Percentiles rank a stretch among this genome's conserved stretches.
Evolutionary conservation across 2,329 filamentous ascomycete genomes (phyloP).

Genomic region (Ascochyta lentis): DNA sequence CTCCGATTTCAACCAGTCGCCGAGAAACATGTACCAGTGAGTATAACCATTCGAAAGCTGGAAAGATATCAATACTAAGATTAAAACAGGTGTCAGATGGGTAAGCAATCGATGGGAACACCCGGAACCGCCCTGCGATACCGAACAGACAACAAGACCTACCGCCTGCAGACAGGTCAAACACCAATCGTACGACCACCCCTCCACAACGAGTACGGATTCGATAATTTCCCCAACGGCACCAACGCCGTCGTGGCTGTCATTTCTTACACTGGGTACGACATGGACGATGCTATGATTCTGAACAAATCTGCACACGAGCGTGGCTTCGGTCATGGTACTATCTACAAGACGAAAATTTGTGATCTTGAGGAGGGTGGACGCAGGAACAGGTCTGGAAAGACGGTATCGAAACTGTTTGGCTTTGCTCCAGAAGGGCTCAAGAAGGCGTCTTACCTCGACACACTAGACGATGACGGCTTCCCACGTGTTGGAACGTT

Average conservation of each 20-base stretch:
- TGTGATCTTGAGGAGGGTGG: slow-evolving; percentile 82
- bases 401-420: slow-evolving; percentile 80
- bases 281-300: slow-evolving; percentile 99
- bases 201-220: slow-evolving; percentile 92
- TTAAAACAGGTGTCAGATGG: slow-evolving; percentile 64
- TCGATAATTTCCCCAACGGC: slow-evolving; percentile 98
- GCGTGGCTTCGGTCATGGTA: slow-evolving; percentile 92
- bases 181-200: slow-evolving; percentile 92
- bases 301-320: slow-evolving; percentile 97
- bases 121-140: slow-evolving; percentile 83
- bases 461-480: slow-evolving; percentile 84
- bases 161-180: slow-evolving; percentile 92
- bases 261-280: slow-evolving; percentile 98
- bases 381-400: slow-evolving; percentile 68
- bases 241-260: slow-evolving; percentile 95
- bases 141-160: slow-evolving; percentile 96
- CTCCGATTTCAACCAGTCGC: slow-evolving; percentile 98
- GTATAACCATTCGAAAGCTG: neutral
- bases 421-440: slow-evolving; percentile 84
- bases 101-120: slow-evolving; percentile 99
- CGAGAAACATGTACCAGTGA: slow-evolving; percentile 89
- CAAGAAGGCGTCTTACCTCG: slow-evolving; percentile 73
- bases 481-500: slow-evolving; percentile 80
- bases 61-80: too few species aligned
- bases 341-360: slow-evolving; percentile 97